A percentile compares a stretch with the other conserved stretches of the same genome.
phyloP scores from a whole-genome alignment of 2,329 filamentous ascomycete genomes.

The Xylaria sp. region DNA sequence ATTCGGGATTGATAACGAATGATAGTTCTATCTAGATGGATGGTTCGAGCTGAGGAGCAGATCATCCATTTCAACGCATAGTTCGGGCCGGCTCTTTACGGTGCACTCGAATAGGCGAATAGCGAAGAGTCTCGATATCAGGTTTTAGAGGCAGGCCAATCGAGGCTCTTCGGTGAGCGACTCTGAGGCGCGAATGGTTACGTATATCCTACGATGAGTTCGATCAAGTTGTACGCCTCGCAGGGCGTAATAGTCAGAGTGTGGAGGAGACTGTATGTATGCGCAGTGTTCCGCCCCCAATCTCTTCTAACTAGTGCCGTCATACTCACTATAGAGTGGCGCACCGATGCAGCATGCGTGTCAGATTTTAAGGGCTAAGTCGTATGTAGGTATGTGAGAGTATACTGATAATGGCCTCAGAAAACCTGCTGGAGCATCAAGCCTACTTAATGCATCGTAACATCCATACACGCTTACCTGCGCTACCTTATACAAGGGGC shows the following conservation, averaged over 20 bases:
- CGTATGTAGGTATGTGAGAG: not conserved
- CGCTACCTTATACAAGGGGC: conserved; percentile 8
- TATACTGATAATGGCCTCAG: not conserved
- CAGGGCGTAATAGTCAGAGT: not conserved
- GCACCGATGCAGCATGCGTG: conserved; percentile 1
- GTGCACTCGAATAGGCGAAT: not conserved
- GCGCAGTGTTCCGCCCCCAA: not conserved
- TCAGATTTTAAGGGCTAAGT: conserved; percentile 12
- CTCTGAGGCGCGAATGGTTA: not conserved
- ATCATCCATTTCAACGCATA: not conserved
- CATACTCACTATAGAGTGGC: not conserved
- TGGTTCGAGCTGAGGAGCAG: not conserved
- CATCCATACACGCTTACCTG: conserved; percentile 3
- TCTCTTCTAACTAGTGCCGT: not conserved
- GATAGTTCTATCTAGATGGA: not conserved
- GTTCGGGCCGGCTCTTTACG: not conserved
- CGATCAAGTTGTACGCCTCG: not conserved
- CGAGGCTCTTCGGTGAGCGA: not conserved
- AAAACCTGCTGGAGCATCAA: conserved; percentile 4
- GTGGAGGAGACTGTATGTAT: not conserved
- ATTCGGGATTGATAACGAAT: not conserved
- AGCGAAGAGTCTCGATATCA: not conserved
- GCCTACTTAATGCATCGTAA: not conserved
- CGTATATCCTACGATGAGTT: not conserved
- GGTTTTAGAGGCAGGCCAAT: conserved; percentile 1